A percentile compares a stretch with the other conserved stretches of the same genome.
Evolutionary conservation across 768 basidiomycete genomes (phyloP).

Genomic region (Agrocybe praecox): DNA sequence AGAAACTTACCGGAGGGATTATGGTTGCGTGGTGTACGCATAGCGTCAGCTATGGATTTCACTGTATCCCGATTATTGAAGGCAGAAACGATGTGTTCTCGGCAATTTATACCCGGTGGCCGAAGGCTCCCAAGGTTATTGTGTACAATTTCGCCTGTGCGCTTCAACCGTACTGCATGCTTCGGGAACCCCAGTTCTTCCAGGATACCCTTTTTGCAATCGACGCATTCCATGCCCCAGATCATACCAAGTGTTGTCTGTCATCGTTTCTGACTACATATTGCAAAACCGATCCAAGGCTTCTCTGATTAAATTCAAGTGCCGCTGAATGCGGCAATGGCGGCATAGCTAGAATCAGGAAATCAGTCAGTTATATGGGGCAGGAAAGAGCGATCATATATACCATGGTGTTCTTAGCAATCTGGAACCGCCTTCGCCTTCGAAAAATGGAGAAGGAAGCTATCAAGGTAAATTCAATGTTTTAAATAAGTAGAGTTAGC

Average conservation of each 20-base stretch:
- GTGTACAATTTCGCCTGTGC: neutral
- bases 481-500: no score
- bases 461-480: no score
- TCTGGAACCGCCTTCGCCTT: conserved; percentile 14
- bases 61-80: conserved; percentile 32
- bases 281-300: conserved; percentile 21
- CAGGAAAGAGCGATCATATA: conserved; percentile 25
- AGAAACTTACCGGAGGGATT: conserved; percentile 13
- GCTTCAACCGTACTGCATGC: no score
- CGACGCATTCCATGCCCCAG: conserved; percentile 31
- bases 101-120: conserved; percentile 32
- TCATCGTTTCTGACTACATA: conserved; percentile 29
- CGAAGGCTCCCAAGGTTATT: conserved; percentile 22
- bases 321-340: conserved; percentile 35
- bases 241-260: conserved; percentile 27
- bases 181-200: no score
- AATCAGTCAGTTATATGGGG: conserved; percentile 29
- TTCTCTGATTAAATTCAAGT: conserved; percentile 30
- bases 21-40: conserved; percentile 36
- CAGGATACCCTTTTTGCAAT: conserved; percentile 29
- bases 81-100: conserved; percentile 40
- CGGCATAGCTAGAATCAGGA: conserved; percentile 24
- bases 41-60: conserved; percentile 32
- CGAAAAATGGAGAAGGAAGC: no score
- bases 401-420: conserved; percentile 22